Conservation (phyloP, 306 rosid genomes). For the Macrotyloma uniflorum region DNA sequence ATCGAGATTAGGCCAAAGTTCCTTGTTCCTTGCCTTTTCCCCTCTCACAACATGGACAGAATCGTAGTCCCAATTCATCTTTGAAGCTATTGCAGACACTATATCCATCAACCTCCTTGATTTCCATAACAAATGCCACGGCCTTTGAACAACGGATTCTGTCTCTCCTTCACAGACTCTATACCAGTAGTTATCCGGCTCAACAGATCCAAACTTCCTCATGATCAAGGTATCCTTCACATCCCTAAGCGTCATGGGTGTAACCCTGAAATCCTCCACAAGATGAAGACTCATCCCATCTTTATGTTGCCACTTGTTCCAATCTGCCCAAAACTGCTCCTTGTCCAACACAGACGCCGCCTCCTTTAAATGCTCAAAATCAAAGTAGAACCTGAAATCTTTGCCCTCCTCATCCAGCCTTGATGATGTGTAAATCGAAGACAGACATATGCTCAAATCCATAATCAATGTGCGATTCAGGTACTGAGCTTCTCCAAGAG, state of each 20-base stretch:
- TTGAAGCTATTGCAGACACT: constrained; percentile 82
- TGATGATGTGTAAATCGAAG: constrained; percentile 78
- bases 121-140: constrained; percentile 97
- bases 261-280: constrained; percentile 80
- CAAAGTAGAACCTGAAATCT: constrained; percentile 95
- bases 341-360: constrained; percentile 88
- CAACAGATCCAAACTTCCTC: constrained; percentile 90
- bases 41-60: constrained; percentile 94
- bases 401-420: constrained; percentile 91
- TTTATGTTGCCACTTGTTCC: constrained; percentile 82
- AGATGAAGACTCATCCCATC: constrained; percentile 71
- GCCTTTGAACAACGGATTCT: constrained; percentile 83
- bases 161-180: constrained; percentile 98
- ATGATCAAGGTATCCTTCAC: constrained; percentile 77
- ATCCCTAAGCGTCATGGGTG: constrained; percentile 82
- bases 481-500: constrained; percentile 98
- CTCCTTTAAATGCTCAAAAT: constrained; percentile 94
- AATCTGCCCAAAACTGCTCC: constrained; percentile 90
- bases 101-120: constrained; percentile 93
- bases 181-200: constrained; percentile 97
- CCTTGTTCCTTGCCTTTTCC: constrained; percentile 86
- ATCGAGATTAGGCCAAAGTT: constrained; percentile 97
- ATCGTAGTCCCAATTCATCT: constrained; percentile 92
- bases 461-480: constrained; percentile 93
- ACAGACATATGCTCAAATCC: constrained; percentile 91